Conservation (phyloP, 495 filamentous ascomycete species). For the Lindgomyces ingoldianus region DNA sequence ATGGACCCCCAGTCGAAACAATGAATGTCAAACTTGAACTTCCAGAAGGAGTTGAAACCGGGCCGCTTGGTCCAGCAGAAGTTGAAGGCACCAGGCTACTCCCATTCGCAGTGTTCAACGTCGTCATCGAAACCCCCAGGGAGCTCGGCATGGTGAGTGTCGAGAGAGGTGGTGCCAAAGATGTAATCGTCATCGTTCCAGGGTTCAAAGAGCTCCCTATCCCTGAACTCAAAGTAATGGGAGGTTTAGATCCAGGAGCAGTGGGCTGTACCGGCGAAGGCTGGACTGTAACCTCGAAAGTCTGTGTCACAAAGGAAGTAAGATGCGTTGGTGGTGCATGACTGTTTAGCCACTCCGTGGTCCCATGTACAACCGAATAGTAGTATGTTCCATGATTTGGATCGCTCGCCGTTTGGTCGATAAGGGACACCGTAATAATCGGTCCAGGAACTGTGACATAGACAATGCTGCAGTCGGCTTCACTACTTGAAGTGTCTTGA, state of each 20-base stretch:
- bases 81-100: slow-evolving; percentile 4
- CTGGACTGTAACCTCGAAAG: background rate
- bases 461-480: slow-evolving; percentile 26
- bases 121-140: background rate
- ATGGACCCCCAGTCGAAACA: background rate
- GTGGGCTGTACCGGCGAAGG: background rate
- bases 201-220: background rate
- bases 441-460: slow-evolving; percentile 33
- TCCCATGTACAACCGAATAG: slow-evolving; percentile 32
- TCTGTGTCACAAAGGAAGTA: background rate
- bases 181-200: background rate
- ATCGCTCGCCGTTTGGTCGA: slow-evolving; percentile 15
- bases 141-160: background rate
- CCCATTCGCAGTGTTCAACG: background rate
- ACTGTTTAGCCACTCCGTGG: slow-evolving; percentile 31
- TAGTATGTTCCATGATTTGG: slow-evolving; percentile 29
- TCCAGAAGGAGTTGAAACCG: background rate
- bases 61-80: background rate
- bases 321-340: slow-evolving; percentile 11
- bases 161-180: background rate
- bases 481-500: slow-evolving; percentile 1
- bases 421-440: slow-evolving; percentile 31
- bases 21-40: background rate
- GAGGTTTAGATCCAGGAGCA: background rate
- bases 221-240: background rate